A percentile compares a stretch with the other conserved stretches of the same genome.
These are phyloP conservation scores for Schizopora paradoxa DNA, from an alignment of 1,284 basidiomycete genomes.

Conservation along the genomic window DNA sequence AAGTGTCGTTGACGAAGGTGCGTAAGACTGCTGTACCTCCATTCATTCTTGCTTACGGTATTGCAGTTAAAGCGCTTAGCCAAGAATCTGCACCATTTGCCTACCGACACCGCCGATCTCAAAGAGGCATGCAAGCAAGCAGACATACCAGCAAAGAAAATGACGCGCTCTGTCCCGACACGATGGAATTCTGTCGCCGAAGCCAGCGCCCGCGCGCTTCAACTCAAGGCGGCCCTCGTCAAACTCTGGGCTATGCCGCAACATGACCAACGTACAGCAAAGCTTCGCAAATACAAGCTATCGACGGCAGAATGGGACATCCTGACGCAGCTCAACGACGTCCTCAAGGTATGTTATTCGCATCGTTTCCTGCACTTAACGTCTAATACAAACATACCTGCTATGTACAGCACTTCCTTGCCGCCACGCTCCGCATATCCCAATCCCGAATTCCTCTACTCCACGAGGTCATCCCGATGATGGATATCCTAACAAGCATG, in stretches of 20 bases:
- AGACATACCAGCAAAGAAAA: background rate
- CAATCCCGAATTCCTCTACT: conserved; percentile 14
- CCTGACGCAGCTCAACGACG: background rate
- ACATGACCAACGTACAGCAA: background rate
- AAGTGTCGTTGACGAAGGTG: background rate
- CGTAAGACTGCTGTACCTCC: background rate
- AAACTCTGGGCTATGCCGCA: background rate
- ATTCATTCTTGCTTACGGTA: background rate
- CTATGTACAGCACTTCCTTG: background rate
- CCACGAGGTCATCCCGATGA: conserved; percentile 23
- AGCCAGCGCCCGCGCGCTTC: background rate
- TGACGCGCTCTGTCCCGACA: background rate
- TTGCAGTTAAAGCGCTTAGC: background rate
- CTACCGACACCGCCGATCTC: background rate
- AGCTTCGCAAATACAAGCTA: background rate
- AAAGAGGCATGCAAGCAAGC: background rate
- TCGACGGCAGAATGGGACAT: conserved; percentile 3
- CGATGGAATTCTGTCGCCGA: conserved; percentile 8
- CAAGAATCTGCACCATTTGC: background rate
- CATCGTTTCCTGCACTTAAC: background rate
- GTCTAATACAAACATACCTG: background rate
- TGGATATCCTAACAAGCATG: conserved; percentile 20
- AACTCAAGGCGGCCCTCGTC: conserved; percentile 1
- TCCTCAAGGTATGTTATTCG: conserved; percentile 3
- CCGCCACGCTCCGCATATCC: conserved; percentile 1